These are phyloP conservation scores for Rhizoctonia solani DNA, from an alignment of 1,284 basidiomycete species.

Conservation along the genomic window DNA sequence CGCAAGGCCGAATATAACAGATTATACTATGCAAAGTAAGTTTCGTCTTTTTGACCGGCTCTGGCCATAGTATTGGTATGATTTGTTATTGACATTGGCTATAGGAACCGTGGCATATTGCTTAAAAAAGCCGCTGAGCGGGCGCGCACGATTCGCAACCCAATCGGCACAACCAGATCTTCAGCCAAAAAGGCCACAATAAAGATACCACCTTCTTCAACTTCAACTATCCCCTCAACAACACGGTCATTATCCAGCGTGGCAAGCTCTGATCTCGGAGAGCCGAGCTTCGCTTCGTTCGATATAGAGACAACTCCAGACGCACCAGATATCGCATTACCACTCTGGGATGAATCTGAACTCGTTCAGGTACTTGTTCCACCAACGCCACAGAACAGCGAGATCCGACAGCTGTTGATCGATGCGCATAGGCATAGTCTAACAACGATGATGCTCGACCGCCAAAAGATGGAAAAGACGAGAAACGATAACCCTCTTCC, in stretches of 20 bases:
- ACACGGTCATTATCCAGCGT: conserved; percentile 12
- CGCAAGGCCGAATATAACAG: conserved; percentile 33
- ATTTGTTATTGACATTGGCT: not conserved
- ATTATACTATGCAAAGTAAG: conserved; percentile 30
- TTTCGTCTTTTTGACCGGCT: not conserved
- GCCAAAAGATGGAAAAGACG: conserved; percentile 22
- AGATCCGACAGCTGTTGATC: conserved; percentile 25
- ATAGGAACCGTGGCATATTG: conserved; percentile 29
- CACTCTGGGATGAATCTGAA: conserved; percentile 25
- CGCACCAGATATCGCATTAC: conserved; percentile 14
- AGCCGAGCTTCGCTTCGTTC: not conserved
- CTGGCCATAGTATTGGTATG: not conserved
- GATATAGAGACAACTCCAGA: not conserved
- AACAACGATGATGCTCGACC: conserved; percentile 18
- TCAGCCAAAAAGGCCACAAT: conserved; percentile 7
- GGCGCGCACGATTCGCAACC: conserved; percentile 28
- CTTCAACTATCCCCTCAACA: conserved; percentile 21
- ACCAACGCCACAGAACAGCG: conserved; percentile 7
- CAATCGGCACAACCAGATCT: not conserved
- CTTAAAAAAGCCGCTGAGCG: conserved; percentile 32
- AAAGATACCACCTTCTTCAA: conserved; percentile 19
- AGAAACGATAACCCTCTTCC: conserved; percentile 26
- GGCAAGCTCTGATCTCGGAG: not conserved
- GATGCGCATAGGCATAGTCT: conserved; percentile 27
- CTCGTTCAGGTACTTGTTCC: conserved; percentile 27